Conservation (phyloP, 352 stramenopile species). For the Globisporangium spiculum region DNA sequence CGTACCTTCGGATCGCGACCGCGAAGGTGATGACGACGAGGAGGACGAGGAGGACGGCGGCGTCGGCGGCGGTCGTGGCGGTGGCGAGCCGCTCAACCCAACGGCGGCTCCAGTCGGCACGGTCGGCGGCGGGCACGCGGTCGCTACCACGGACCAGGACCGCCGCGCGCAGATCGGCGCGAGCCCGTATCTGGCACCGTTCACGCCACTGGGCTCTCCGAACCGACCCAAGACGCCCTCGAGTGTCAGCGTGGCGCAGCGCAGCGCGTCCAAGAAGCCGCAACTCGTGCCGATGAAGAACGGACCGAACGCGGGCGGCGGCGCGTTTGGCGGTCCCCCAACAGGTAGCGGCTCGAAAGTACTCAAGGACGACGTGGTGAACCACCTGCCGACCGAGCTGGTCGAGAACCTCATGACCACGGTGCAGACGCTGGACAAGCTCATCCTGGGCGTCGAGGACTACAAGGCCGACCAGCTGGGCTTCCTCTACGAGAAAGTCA, state of each 20-base stretch:
- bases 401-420: slow-evolving; percentile 56
- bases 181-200: slow-evolving; percentile 63
- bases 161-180: slow-evolving; percentile 58
- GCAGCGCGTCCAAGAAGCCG: slow-evolving; percentile 34
- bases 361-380: slow-evolving; percentile 55
- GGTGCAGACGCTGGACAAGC: slow-evolving; percentile 66
- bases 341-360: slow-evolving; percentile 25
- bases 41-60: slow-evolving; percentile 18
- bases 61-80: slow-evolving; percentile 9
- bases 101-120: slow-evolving; percentile 1
- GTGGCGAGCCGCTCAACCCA: background rate
- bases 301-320: slow-evolving; percentile 7
- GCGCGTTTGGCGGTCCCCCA: slow-evolving; percentile 13
- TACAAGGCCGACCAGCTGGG: slow-evolving; percentile 60
- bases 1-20: slow-evolving; percentile 9
- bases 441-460: slow-evolving; percentile 54
- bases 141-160: slow-evolving; percentile 36
- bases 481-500: slow-evolving; percentile 55
- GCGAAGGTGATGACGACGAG: slow-evolving; percentile 18
- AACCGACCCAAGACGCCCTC: slow-evolving; percentile 55
- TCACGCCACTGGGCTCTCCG: slow-evolving; percentile 65
- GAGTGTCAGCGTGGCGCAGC: slow-evolving; percentile 24
- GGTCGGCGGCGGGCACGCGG: slow-evolving; percentile 8
- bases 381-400: slow-evolving; percentile 50
- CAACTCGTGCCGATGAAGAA: slow-evolving; percentile 55